phyloP scores from a whole-genome alignment of 805 yeast genomes.

The Ogataea methanolica region DNA sequence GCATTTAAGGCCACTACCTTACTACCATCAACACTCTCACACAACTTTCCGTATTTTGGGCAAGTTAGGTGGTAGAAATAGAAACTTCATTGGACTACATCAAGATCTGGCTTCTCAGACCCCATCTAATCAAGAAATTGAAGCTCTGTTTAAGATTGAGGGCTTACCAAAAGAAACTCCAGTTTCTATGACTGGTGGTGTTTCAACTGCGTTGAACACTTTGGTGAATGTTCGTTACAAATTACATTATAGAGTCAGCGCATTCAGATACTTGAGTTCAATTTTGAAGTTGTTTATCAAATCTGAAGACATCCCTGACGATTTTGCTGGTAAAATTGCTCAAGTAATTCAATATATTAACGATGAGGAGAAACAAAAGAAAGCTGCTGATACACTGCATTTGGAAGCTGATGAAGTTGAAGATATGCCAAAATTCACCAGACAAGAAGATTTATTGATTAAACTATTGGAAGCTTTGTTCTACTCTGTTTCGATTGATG shows the following conservation, averaged over 20 bases:
- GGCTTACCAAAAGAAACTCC: constrained; percentile 62
- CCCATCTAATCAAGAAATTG: constrained; percentile 57
- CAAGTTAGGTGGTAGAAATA: constrained; percentile 92
- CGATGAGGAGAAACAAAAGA: constrained; percentile 22
- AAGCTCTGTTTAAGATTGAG: constrained; percentile 64
- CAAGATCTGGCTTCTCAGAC: constrained; percentile 53
- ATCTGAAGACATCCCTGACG: constrained; percentile 42
- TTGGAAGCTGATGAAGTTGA: constrained; percentile 38
- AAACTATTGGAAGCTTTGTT: constrained; percentile 67
- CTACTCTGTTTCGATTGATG: constrained; percentile 71
- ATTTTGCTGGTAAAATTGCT: constrained; percentile 40
- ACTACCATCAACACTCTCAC: constrained; percentile 92
- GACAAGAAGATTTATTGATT: constrained; percentile 62
- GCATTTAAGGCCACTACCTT: constrained; percentile 87
- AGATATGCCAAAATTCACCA: constrained; percentile 45
- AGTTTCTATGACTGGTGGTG: constrained; percentile 78
- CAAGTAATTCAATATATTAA: constrained; percentile 45
- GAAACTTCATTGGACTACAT: constrained; percentile 77
- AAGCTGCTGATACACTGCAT: constrained; percentile 15
- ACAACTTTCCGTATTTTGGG: constrained; percentile 91
- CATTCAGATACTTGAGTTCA: constrained; percentile 66
- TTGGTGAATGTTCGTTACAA: constrained; percentile 63
- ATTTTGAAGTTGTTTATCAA: constrained; percentile 67
- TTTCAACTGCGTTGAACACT: constrained; percentile 70
- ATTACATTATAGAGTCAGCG: constrained; percentile 66